A percentile compares a stretch with the other conserved stretches of the same genome.
These are phyloP conservation scores for Elongisporangium undulatum DNA, from an alignment of 352 stramenopile species.

Conservation along the genomic window DNA sequence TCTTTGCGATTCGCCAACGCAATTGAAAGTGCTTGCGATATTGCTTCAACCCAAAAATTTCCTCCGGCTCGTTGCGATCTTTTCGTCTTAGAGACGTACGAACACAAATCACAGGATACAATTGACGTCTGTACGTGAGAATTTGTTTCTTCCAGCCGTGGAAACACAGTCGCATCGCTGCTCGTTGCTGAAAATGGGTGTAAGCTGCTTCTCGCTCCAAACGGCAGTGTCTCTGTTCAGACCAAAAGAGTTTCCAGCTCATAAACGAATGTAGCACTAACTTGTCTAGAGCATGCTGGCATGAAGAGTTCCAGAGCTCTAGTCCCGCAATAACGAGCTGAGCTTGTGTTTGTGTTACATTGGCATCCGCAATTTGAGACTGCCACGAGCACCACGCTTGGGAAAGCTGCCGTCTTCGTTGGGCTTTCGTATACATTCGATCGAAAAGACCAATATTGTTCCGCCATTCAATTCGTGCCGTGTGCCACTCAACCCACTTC, in stretches of 20 bases:
- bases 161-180: background rate
- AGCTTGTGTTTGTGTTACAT: slow-evolving; percentile 4
- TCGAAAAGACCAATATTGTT: background rate
- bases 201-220: background rate
- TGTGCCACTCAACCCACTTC: background rate
- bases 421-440: background rate
- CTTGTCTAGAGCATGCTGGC: background rate
- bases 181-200: slow-evolving; percentile 11
- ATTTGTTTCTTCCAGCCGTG: background rate
- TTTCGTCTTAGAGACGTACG: slow-evolving; percentile 2
- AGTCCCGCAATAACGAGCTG: slow-evolving; percentile 10
- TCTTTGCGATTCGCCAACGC: background rate
- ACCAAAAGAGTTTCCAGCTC: background rate
- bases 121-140: background rate
- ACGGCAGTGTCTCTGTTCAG: background rate
- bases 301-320: slow-evolving; percentile 2
- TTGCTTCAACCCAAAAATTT: background rate
- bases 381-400: background rate
- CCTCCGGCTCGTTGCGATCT: background rate
- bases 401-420: background rate
- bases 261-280: slow-evolving; percentile 4
- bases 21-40: background rate
- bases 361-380: background rate
- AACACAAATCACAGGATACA: background rate
- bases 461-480: background rate